Conservation (phyloP, 805 yeast species). For the Ogataea neopini region DNA sequence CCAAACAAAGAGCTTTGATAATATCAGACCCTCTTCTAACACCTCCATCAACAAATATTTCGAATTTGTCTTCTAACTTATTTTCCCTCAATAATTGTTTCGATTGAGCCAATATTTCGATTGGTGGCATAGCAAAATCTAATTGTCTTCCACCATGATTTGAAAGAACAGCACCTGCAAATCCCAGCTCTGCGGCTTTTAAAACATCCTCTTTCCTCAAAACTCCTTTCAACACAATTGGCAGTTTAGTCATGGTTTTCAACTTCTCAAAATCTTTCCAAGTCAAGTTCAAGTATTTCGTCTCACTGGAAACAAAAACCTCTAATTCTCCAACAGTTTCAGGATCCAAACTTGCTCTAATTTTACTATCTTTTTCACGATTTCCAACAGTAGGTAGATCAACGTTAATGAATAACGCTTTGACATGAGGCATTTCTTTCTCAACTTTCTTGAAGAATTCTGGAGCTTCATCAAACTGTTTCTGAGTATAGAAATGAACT, state of each 20-base stretch:
- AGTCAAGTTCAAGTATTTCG: constrained; percentile 32
- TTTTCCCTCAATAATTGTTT: constrained; percentile 44
- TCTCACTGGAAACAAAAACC: constrained; percentile 11
- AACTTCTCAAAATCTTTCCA: constrained; percentile 64
- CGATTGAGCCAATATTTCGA: constrained; percentile 59
- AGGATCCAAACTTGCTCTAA: constrained; percentile 57
- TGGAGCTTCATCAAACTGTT: constrained; percentile 59
- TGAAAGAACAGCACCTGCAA: constrained; percentile 63
- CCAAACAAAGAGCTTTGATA: constrained; percentile 43
- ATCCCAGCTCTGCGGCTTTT: constrained; percentile 55
- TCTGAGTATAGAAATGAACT: constrained; percentile 64
- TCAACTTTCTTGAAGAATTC: constrained; percentile 26
- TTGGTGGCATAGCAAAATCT: constrained; percentile 60
- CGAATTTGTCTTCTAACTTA: constrained; percentile 41
- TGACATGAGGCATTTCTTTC: constrained; percentile 51
- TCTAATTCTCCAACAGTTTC: constrained; percentile 15
- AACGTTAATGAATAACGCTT: constrained; percentile 78
- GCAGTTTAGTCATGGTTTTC: constrained; percentile 43
- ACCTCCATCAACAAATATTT: constrained; percentile 46
- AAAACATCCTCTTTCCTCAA: constrained; percentile 65
- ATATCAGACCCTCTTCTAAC: constrained; percentile 45
- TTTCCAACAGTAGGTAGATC: constrained; percentile 88
- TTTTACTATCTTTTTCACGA: constrained; percentile 81
- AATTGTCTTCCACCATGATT: constrained; percentile 77
- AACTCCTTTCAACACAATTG: constrained; percentile 59